Base-by-base conservation (phyloP, 192 early-diverging fungal species). In the Entomortierella lignicola region DNA sequence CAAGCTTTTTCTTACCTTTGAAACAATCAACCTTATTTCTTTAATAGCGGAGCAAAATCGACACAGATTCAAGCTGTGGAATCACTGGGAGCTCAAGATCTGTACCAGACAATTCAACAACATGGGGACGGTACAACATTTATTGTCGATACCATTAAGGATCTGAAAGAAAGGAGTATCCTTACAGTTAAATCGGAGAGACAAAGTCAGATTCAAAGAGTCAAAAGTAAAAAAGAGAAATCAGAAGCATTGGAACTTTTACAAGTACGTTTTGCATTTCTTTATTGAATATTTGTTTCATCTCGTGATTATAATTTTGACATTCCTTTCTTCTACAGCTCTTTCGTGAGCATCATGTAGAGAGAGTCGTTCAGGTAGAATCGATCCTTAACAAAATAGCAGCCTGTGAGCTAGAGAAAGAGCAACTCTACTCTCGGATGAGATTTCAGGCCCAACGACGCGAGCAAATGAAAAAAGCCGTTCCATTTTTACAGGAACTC, bases 311-410 rank as follows among this genome's bases (percentile, higher is more conserved):
- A 15, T 20, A 1, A 26, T n/a, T n/a, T 31, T 29, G 11, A 20
- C 26, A 30, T 32, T 60, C n/a, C n/a, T n/a, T n/a, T n/a, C n/a
- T n/a, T 43, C 11, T 39, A 20, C 13, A 54, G n/a, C 15, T 34
- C 20, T 50, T 62, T 59, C 47, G 57, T 27, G 63, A 53, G 13
- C 75, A 79, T 29, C 75, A 79, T 32, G 1, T 31, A 0, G 75
- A 79, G 18, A 50, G 75, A 60, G 63, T 79, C 8, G 57, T 55
- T 6, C 55, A 70, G 10, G 58, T 79, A 7, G 75, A 79, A 10
- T 60, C 53, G 0, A 62, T 65, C 0, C 48, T 61, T 26, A 66
- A 69, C 50, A 60, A 43, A 30, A 57, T 79, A 0, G 26, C 62
- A 8, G 32, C 55, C 4, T 70, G 48, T 34, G 68, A 79, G 50